A percentile compares a stretch with the other conserved stretches of the same genome.
Conservation (phyloP, 169 alveolate species). For the Cystoisospora suis region DNA sequence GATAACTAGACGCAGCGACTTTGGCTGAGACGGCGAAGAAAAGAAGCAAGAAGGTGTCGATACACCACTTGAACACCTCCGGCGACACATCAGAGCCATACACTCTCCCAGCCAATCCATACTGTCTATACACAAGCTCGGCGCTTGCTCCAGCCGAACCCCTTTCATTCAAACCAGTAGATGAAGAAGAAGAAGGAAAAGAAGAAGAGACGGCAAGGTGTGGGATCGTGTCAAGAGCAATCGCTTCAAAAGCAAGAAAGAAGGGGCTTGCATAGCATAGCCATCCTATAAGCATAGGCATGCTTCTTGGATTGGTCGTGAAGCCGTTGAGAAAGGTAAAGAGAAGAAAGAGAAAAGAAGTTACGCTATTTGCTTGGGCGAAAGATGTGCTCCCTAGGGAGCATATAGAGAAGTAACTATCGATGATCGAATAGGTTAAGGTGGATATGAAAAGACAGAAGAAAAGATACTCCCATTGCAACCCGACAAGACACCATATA, state of each 20-base stretch:
- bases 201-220: too few species aligned
- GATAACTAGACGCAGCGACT: neutral
- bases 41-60: neutral
- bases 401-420: constrained; percentile 23
- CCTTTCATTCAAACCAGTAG: too few species aligned
- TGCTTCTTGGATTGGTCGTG: constrained; percentile 44
- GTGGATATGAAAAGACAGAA: constrained; percentile 24
- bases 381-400: constrained; percentile 55
- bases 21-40: neutral
- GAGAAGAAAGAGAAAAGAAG: constrained; percentile 29
- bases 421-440: constrained; percentile 28
- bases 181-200: too few species aligned
- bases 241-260: constrained; percentile 47
- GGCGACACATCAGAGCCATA: neutral
- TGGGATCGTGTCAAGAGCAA: constrained; percentile 1
- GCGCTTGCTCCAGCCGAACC: too few species aligned
- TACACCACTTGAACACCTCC: neutral
- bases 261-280: constrained; percentile 43
- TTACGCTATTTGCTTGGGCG: constrained; percentile 52
- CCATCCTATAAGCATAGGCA: constrained; percentile 34
- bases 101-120: neutral
- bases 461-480: neutral
- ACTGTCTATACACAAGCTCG: neutral
- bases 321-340: constrained; percentile 47
- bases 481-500: constrained; percentile 52